Conservation (phyloP, 1,284 basidiomycete genomes). For the Singerocomus rubriflavus region DNA sequence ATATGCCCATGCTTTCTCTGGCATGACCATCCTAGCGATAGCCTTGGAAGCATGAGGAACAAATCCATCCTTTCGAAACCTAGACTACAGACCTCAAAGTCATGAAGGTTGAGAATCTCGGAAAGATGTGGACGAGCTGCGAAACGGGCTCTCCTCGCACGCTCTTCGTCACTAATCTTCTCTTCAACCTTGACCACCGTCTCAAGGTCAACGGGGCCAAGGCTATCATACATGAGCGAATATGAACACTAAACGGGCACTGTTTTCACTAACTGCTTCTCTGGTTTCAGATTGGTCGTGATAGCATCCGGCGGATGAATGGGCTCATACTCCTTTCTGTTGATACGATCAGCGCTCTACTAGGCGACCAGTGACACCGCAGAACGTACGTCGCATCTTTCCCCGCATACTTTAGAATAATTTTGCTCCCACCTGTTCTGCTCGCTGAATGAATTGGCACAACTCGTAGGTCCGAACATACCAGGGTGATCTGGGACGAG, state of each 20-base stretch:
- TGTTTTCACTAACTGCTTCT: constrained; percentile 60
- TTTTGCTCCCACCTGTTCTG: constrained; percentile 52
- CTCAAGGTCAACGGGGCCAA: constrained; percentile 66
- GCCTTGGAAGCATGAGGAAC: constrained; percentile 42
- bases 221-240: constrained; percentile 35
- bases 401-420: constrained; percentile 71
- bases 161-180: constrained; percentile 56
- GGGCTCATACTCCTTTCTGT: constrained; percentile 66
- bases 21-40: constrained; percentile 71
- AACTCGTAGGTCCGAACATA: constrained; percentile 20
- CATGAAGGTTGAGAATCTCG: constrained; percentile 84
- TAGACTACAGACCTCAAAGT: constrained; percentile 71
- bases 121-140: constrained; percentile 63
- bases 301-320: constrained; percentile 90
- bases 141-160: constrained; percentile 51
- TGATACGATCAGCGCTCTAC: neutral
- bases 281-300: constrained; percentile 72
- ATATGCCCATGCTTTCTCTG: constrained; percentile 86
- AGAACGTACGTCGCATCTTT: constrained; percentile 65
- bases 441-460: neutral
- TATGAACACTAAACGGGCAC: neutral
- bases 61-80: neutral
- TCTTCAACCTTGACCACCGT: constrained; percentile 58
- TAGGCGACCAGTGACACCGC: neutral
- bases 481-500: constrained; percentile 61